These are phyloP conservation scores for Talaromyces funiculosus DNA, from an alignment of 2,329 filamentous ascomycete species.

Conservation along the genomic window DNA sequence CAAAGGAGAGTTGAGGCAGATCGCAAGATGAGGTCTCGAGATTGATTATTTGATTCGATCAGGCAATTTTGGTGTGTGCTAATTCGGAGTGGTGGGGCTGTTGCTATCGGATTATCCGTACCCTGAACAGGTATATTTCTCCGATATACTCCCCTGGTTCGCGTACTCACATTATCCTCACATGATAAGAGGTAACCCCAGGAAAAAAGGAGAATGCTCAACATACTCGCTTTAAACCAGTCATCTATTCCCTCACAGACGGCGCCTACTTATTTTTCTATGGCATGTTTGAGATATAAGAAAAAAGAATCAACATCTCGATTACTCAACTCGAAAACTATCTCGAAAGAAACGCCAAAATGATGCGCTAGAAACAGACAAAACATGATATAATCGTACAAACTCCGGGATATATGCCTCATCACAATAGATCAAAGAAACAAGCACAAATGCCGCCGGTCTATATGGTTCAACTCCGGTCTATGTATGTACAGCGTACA, in stretches of 20 bases:
- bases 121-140: conserved; percentile 6
- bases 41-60: conserved; percentile 1
- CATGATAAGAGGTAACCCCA: too few relatives aligned
- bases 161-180: too few relatives aligned
- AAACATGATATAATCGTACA: conserved; percentile 1
- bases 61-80: conserved; percentile 13
- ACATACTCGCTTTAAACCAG: too few relatives aligned
- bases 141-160: neutral
- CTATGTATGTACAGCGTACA: conserved; percentile 10
- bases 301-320: neutral
- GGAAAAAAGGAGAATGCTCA: too few relatives aligned
- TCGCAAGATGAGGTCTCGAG: neutral
- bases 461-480: conserved; percentile 10
- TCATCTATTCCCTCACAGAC: too few relatives aligned
- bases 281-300: too few relatives aligned
- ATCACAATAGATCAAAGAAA: neutral
- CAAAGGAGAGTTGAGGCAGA: neutral
- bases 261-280: too few relatives aligned
- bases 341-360: neutral
- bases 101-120: neutral
- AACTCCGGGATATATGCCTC: neutral
- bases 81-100: conserved; percentile 11
- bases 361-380: neutral
- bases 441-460: conserved; percentile 1
- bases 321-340: neutral